Percentiles rank a stretch among this genome's conserved stretches.
These are phyloP conservation scores for Ascoidea tarda DNA, from an alignment of 805 yeast genomes.

Conservation along the genomic window DNA sequence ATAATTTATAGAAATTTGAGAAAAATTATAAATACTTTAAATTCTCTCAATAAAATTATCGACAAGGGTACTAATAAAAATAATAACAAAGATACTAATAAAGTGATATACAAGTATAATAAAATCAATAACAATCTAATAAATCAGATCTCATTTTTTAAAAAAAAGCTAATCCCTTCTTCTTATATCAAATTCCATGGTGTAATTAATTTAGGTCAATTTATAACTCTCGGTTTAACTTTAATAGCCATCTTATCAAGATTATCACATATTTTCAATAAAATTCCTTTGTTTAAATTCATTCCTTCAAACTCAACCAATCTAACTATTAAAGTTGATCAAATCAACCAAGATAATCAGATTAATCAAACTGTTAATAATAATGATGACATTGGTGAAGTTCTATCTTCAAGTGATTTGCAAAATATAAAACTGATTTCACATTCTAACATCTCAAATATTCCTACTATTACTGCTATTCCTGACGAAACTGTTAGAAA, in stretches of 20 bases:
- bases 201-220: slow-evolving; percentile 37
- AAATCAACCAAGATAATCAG: background rate
- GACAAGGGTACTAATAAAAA: too few relatives aligned
- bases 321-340: too few relatives aligned
- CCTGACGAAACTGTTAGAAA: too few relatives aligned
- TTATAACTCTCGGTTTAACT: slow-evolving; percentile 36
- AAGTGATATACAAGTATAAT: too few relatives aligned
- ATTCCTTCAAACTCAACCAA: background rate
- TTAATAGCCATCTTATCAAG: slow-evolving; percentile 28
- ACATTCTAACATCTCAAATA: background rate
- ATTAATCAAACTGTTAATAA: background rate
- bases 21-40: too few relatives aligned
- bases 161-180: too few relatives aligned
- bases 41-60: too few relatives aligned
- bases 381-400: background rate
- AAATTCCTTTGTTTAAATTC: too few relatives aligned
- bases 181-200: slow-evolving; percentile 24
- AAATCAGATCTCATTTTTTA: too few relatives aligned
- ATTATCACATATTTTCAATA: slow-evolving; percentile 12
- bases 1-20: background rate
- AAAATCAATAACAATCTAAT: too few relatives aligned
- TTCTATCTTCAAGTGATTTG: background rate
- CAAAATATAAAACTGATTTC: too few relatives aligned
- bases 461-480: background rate
- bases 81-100: too few relatives aligned